Evolutionary conservation across 225 moss, liverwort and hornwort species (phyloP), one percentile per base, ranked within the genome.

Genomic region (Polytrichum commune): DNA sequence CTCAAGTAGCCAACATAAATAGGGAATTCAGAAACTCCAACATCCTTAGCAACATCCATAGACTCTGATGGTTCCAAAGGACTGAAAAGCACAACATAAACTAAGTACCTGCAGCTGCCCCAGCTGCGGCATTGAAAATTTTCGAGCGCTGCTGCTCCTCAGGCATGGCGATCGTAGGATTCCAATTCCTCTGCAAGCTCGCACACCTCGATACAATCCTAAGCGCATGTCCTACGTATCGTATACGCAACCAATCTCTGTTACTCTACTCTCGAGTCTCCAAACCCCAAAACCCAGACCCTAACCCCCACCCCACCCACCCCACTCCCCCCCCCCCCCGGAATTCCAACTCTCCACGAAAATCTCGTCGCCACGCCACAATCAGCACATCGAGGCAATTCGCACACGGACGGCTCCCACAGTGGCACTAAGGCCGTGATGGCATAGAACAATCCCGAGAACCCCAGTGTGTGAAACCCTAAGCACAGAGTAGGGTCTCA

Each of bases 71-170:
- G 8, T 10, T 32, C 24, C 62, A 69, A 24, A 27, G 35, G 18
- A 57, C 60, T 9, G 35, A 23, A 63, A 38, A 19, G 18, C 26
- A 33, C 8, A 8, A 66, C 67, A 4, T 5, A 67, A 28, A 5
- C 0, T 22, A 53, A 72, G 53, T 70, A 92, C 97, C 97, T 7
- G 97, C 97, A 54, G 91, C 94, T 5, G 97, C 97, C 72, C 97
- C 97, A 25, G 97, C 92, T 60, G 85, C 90, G 78, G 94, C 97
- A 85, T 94, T 92, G 73, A 94, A 94, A 82, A 97, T 80, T 91
- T 94, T 94, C 74, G 97, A 91, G 16, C 94, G 97, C 88, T 92
- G 97, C 81, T 92, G 97, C 80, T 97, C 97, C 79, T 97, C 97
- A 8, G 94, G 92, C 97, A 97, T 97, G 68, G 76, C 88, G 72